Conservation (phyloP, 305 asterid species). For the Fraxinus xanthoxyloides region DNA sequence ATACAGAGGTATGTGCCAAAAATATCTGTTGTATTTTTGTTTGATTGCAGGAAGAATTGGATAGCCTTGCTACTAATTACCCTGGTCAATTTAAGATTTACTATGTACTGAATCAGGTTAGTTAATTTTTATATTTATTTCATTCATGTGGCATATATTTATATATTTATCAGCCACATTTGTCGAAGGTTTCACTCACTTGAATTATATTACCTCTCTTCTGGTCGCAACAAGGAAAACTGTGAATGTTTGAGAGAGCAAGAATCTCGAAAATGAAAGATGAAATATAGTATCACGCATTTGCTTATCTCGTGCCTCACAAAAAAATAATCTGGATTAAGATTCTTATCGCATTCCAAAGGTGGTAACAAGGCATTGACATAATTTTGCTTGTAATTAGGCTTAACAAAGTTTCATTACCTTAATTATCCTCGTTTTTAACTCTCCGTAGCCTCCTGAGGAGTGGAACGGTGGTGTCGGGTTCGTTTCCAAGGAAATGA, state of each 20-base stretch:
- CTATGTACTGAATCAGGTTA: too few species aligned
- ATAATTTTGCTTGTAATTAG: background rate
- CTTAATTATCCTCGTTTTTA: background rate
- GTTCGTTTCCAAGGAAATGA: slow-evolving; percentile 89
- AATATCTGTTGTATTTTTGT: too few species aligned
- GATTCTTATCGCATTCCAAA: background rate
- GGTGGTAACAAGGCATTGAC: background rate
- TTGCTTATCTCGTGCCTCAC: background rate
- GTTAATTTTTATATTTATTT: too few species aligned
- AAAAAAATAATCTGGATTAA: background rate
- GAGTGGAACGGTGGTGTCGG: slow-evolving; percentile 88
- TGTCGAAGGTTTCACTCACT: too few species aligned
- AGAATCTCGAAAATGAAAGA: background rate
- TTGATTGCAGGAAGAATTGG: too few species aligned
- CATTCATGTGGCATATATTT: too few species aligned
- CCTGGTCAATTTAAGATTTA: too few species aligned
- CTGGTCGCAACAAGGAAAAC: background rate
- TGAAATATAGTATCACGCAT: background rate
- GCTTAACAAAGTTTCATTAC: background rate
- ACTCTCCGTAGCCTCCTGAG: slow-evolving; percentile 71
- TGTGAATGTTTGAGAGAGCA: background rate
- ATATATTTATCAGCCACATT: too few species aligned
- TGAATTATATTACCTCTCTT: background rate
- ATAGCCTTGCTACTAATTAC: too few species aligned
- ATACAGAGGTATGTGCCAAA: too few species aligned